Evolutionary conservation across 495 filamentous ascomycete genomes (phyloP), one percentile per base, ranked within the genome.

Genomic region (Aspergillus saccharolyticus): DNA sequence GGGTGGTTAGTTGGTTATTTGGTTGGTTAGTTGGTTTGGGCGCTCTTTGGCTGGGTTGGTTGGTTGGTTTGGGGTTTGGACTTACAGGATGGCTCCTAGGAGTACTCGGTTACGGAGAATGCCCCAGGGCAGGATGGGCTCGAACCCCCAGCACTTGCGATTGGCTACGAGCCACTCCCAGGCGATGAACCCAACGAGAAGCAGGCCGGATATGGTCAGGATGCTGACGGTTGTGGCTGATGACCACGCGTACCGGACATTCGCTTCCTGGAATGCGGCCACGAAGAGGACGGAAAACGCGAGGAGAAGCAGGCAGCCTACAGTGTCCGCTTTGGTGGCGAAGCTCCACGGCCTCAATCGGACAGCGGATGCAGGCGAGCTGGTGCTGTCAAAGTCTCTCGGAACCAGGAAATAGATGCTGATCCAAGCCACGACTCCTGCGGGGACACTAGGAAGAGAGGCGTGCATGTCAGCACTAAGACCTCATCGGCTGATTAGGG

Each of bases 201-300:
- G 57, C 14, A 60, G 44, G 8, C 22, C 60, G 18, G 67, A 61
- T 25, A 75, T 54, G 4, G 70, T 66, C 21, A 64, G 53, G n/a
- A 68, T 67, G 24, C 69, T 71, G 66, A 80, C 56, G 14, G 81
- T 63, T 14, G 66, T 65, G 2, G 70, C 70, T 3, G 72, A 15
- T 63, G 63, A n/a, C 80, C 67, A 45, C 63, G 66, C 16, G 73
- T 58, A 19, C 70, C 70, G 28, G 71, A 73, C 45, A 67, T 78
- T 79, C n/a, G 66, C 80, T 57, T 84, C 72, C 56, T 83, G 74
- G n/a, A 86, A 66, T 1, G 76, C 69, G 56, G 81, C 79, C 0
- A 84, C 76, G 0, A 84, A 56, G 1, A 84, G 68, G n/a, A 82
- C 66, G 5, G 78, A 79, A 20, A 74, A 78, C 0, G 72, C 66